Evolutionary conservation across 345 rosid species (phyloP).

Genomic region (Eucalyptus erythrocorys): DNA sequence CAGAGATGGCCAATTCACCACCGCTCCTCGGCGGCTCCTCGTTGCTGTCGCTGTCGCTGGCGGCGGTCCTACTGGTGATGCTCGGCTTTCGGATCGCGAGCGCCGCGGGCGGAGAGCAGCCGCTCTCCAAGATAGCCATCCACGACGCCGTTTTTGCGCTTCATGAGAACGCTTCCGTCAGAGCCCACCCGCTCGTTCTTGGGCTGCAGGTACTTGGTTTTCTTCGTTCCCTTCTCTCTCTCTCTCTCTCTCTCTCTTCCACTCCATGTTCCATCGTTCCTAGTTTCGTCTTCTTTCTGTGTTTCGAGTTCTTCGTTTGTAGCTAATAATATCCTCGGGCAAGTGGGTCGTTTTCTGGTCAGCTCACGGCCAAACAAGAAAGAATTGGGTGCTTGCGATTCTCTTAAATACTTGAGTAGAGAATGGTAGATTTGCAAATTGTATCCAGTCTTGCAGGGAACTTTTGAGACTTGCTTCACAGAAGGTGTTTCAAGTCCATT

Average conservation of each 20-base stretch:
- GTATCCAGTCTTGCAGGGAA: not conserved
- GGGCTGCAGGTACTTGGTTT: not conserved
- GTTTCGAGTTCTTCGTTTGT: not conserved
- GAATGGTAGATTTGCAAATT: not conserved
- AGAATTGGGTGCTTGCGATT: not conserved
- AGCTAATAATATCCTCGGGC: not conserved
- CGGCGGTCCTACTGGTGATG: not conserved
- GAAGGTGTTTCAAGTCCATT: not conserved
- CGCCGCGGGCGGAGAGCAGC: not conserved
- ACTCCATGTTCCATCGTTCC: not conserved
- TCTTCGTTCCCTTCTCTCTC: not conserved
- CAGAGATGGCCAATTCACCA: not conserved
- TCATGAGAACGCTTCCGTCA: constrained; percentile 6
- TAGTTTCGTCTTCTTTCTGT: not conserved
- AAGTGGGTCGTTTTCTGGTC: not conserved
- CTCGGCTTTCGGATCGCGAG: not conserved
- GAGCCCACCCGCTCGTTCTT: not conserved
- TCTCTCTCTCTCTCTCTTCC: not conserved
- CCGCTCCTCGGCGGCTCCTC: not conserved
- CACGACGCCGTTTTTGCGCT: constrained; percentile 1
- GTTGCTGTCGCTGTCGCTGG: not conserved
- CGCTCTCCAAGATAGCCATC: constrained; percentile 8
- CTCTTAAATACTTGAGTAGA: not conserved
- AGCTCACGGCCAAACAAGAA: not conserved
- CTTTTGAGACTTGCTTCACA: not conserved